Base-by-base conservation (phyloP, 108 stramenopile species). In the Pseudonitzschia multistriata region DNA sequence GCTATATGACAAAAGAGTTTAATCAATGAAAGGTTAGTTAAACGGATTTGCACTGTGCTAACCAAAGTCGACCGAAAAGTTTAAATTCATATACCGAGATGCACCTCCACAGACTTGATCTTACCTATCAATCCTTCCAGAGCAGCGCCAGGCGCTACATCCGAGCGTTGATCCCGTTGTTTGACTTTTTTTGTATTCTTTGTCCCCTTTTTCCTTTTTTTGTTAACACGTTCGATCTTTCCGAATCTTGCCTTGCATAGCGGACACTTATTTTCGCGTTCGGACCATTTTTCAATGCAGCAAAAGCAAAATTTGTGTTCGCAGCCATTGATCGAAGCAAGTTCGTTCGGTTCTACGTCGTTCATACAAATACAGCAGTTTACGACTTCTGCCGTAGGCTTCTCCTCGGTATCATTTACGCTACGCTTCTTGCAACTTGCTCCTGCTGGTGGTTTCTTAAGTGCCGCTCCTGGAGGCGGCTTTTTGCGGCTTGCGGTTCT, bases 211-310 rank as follows among this genome's bases (percentile, higher is more conserved):
- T 63, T 22, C 30, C 56, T 55, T 28, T 74, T 73, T 42, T 70
- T 71, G 72, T 87, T 65, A 24, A 88, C 73, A 42, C 85, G 92
- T 31, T 87, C 82, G 70, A 96, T 90, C 71, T 82, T 88, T 45
- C 64, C 71, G 71, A 96, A 96, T 1, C 95, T 72, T 36, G 39
- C 42, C 76, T 96, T 96, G 78, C 95, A 96, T 31, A 93, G 63
- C 2, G 95, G 95, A 65, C 95, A 96, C 0, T 88, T 85, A 66
- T 94, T 96, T 64, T 94, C 93, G 37, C 88, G 67, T 60, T 94
- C 84, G 7, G 89, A 76, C 95, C 95, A 96, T 66, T 80, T 85
- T 48, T 82, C 88, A 54, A 96, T 91, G 67, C 95, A 96, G 8
- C 62, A 48, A 73, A 96, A 94, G 77, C 95, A 96, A 74, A 87